Evolutionary conservation across 176 grass and related monocot genomes (phyloP).

Genomic region (Luzula sylvatica): DNA sequence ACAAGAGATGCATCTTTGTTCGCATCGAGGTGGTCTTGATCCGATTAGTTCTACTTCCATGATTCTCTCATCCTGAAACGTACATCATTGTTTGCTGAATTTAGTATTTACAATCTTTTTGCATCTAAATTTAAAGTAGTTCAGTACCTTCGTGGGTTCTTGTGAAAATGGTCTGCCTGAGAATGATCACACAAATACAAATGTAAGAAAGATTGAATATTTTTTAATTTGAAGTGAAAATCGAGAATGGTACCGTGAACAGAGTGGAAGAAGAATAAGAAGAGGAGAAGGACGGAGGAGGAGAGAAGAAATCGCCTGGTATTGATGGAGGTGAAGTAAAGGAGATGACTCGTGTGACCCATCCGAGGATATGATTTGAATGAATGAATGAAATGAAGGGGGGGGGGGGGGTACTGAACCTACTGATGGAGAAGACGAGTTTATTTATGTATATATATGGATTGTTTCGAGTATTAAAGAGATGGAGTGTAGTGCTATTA

Average conservation of each 20-base stretch:
- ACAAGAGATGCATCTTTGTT: constrained; percentile 59
- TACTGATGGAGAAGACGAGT: constrained; percentile 6
- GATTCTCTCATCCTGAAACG: constrained; percentile 21
- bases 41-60: constrained; percentile 45
- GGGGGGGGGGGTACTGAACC: too few relatives aligned
- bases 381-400: constrained; percentile 3
- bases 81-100: not conserved
- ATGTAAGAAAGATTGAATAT: not conserved
- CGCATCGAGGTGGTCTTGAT: constrained; percentile 70
- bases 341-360: constrained; percentile 17
- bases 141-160: constrained; percentile 2
- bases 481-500: not conserved
- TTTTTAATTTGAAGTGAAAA: not conserved
- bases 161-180: constrained; percentile 17
- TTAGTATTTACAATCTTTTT: not conserved
- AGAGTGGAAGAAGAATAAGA: constrained; percentile 4
- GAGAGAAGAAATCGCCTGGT: not conserved
- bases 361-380: constrained; percentile 16
- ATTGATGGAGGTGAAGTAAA: not conserved
- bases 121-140: too few relatives aligned
- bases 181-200: not conserved
- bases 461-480: not conserved
- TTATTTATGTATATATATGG: constrained; percentile 22
- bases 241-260: constrained; percentile 8
- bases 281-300: constrained; percentile 6